Percentiles rank a stretch among this genome's conserved stretches.
Conservation (phyloP, 2,329 filamentous ascomycete genomes). For the Penicillium thymicola region DNA sequence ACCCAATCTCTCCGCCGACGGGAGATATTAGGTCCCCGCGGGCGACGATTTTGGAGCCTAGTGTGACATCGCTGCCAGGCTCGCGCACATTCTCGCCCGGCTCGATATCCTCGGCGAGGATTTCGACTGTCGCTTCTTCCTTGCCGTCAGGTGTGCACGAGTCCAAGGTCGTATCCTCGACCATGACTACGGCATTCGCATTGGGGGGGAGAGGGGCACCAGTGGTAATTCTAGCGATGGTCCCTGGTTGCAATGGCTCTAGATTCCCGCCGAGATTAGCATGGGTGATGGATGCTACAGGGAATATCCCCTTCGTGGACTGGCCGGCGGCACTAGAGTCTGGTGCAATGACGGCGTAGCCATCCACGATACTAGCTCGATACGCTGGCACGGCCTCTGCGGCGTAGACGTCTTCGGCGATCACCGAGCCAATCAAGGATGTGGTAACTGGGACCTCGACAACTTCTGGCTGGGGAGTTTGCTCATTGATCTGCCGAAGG, state of each 20-base stretch:
- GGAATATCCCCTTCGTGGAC: conserved; percentile 73
- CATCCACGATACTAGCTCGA: conserved; percentile 92
- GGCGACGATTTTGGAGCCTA: conserved; percentile 66
- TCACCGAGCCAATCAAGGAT: conserved; percentile 68
- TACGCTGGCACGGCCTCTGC: conserved; percentile 86
- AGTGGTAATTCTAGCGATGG: conserved; percentile 88
- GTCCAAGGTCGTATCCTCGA: conserved; percentile 82
- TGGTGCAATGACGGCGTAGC: conserved; percentile 74
- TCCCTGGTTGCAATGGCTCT: conserved; percentile 62
- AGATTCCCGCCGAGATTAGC: conserved; percentile 69
- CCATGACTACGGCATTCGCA: conserved; percentile 91
- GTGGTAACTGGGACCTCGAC: conserved; percentile 60
- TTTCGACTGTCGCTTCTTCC: conserved; percentile 86
- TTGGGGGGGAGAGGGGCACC: conserved; percentile 86
- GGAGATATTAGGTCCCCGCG: conserved; percentile 81
- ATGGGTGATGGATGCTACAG: conserved; percentile 82
- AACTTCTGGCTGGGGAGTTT: conserved; percentile 64
- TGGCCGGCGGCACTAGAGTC: conserved; percentile 50
- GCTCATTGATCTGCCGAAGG: conserved; percentile 65
- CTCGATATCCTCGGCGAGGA: conserved; percentile 71
- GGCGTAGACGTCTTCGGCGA: conserved; percentile 79
- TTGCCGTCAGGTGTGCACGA: conserved; percentile 72
- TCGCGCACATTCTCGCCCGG: conserved; percentile 86
- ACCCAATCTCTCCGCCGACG: conserved; percentile 84
- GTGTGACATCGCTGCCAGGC: conserved; percentile 78